These are phyloP conservation scores for Pontederia crassipes DNA, from an alignment of 176 grass and related monocot species.

Conservation along the genomic window DNA sequence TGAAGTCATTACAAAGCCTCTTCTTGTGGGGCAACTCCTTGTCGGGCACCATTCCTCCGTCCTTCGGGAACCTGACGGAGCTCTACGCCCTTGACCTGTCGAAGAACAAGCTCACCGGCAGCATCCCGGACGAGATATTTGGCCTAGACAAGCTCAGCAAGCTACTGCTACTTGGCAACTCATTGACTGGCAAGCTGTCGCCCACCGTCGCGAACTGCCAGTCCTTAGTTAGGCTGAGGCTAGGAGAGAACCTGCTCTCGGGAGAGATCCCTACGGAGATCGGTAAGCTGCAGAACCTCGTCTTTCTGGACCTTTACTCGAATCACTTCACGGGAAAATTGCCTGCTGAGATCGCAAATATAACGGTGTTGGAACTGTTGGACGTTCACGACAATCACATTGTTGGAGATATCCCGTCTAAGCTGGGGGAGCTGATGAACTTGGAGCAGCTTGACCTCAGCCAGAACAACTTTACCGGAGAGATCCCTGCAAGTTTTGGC, in stretches of 20 bases:
- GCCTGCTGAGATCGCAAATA: slow-evolving; percentile 62
- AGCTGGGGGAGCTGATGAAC: slow-evolving; percentile 74
- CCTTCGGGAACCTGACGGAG: slow-evolving; percentile 60
- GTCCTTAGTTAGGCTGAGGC: slow-evolving; percentile 56
- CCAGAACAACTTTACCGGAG: slow-evolving; percentile 55
- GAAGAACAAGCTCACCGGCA: slow-evolving; percentile 49
- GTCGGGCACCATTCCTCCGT: slow-evolving; percentile 41
- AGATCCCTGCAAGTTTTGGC: slow-evolving; percentile 63
- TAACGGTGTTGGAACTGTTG: slow-evolving; percentile 80
- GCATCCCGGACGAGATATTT: slow-evolving; percentile 73
- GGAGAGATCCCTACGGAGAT: slow-evolving; percentile 61
- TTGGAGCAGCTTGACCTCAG: slow-evolving; percentile 91
- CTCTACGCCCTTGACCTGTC: slow-evolving; percentile 79
- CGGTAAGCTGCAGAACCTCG: slow-evolving; percentile 79
- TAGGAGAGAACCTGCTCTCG: slow-evolving; percentile 65
- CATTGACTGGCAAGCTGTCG: slow-evolving; percentile 46
- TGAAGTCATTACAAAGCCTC: slow-evolving; percentile 57
- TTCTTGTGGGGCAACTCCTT: slow-evolving; percentile 82
- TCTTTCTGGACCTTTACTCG: slow-evolving; percentile 76
- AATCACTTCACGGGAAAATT: slow-evolving; percentile 51
- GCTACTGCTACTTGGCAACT: slow-evolving; percentile 70
- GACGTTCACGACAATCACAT: slow-evolving; percentile 84
- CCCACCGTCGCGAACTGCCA: slow-evolving; percentile 51
- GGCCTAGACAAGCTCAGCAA: slow-evolving; percentile 76
- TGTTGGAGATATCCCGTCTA: slow-evolving; percentile 32